Evolutionary conservation across 2,329 filamentous ascomycete genomes (phyloP), one percentile per base, ranked within the genome.

Genomic region (Mariannaea sp.): DNA sequence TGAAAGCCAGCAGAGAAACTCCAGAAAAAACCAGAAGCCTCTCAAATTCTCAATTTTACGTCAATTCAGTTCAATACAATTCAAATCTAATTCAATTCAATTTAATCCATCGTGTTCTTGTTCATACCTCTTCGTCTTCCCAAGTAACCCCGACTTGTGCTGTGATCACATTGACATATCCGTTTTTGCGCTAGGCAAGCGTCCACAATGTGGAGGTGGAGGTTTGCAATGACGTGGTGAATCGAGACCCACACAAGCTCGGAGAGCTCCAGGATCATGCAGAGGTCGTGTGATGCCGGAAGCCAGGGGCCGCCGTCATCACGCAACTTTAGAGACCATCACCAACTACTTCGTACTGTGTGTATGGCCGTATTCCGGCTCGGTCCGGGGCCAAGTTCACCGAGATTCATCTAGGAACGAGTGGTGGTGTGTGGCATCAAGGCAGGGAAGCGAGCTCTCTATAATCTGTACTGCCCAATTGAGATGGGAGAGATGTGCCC

Each of bases 21-120:
- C 64, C 58, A 65, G 58, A 66, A 66, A 65, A 66, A 62, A 66
- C 44, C 39, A 59, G 42, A 61, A 62, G 62, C 50, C 58, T 66
- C 64, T 66, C 60, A 66, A 65, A 64, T n/a, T n/a, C n/a, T n/a
- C n/a, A n/a, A n/a, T n/a, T n/a, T n/a, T n/a, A n/a, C n/a, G n/a
- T 65, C 55, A 60, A 59, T 62, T 61, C 47, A 60, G 43, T 35
- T 61, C 47, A 60, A 47, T 35, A 48, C 42, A 39, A 52, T 51
- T 60, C 42, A 22, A 46, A 33, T 33, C 39, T 40, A 40, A 38
- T 36, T 14, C 13, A 20, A 26, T 22, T 42, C 45, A 40, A 30
- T 20, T 60, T n/a, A n/a, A 22, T 16, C 26, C 16, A 20, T 16
- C 19, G 19, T 43, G 45, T 14, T 27, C 38, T 30, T n/a, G 39